These are phyloP conservation scores for Colletotrichum sp. DNA, from an alignment of 2,329 filamentous ascomycete species.

Conservation along the genomic window DNA sequence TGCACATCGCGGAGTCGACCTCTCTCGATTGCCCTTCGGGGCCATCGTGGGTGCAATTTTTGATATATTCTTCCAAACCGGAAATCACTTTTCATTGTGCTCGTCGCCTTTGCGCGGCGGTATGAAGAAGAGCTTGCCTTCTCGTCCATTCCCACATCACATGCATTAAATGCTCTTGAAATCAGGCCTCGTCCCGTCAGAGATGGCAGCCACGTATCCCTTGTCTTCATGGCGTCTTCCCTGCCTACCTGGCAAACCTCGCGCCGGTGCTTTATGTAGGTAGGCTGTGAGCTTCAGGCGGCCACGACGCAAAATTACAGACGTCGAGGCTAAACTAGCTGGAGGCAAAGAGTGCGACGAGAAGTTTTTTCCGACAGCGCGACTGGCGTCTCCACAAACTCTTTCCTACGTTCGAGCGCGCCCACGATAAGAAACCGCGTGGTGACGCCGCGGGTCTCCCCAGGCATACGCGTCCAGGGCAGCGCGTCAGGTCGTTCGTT, in stretches of 20 bases:
- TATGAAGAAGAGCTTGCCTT: slow-evolving; percentile 22
- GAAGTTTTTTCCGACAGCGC: not conserved
- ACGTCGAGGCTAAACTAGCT: not conserved
- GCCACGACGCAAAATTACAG: not conserved
- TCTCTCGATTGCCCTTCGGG: slow-evolving; percentile 25
- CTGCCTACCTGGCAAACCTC: not conserved
- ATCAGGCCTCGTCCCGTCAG: too few species aligned
- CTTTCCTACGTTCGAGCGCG: not conserved
- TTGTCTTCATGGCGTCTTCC: not conserved
- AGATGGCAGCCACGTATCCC: not conserved
- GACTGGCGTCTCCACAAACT: not conserved
- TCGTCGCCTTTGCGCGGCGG: slow-evolving; percentile 18
- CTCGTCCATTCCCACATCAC: too few species aligned
- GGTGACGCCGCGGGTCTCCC: not conserved
- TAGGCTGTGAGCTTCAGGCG: rapidly evolving
- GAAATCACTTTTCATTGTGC: slow-evolving; percentile 25
- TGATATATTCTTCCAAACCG: slow-evolving; percentile 12
- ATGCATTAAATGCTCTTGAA: too few species aligned
- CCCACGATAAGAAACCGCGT: not conserved
- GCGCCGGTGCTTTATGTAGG: not conserved
- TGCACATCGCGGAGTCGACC: slow-evolving; percentile 44
- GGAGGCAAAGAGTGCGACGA: not conserved
- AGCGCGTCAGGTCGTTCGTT: not conserved
- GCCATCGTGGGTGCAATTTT: slow-evolving; percentile 25
- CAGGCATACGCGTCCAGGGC: not conserved